phyloP scores from a whole-genome alignment of 805 yeast genomes.

The Ogataea kodamae region DNA sequence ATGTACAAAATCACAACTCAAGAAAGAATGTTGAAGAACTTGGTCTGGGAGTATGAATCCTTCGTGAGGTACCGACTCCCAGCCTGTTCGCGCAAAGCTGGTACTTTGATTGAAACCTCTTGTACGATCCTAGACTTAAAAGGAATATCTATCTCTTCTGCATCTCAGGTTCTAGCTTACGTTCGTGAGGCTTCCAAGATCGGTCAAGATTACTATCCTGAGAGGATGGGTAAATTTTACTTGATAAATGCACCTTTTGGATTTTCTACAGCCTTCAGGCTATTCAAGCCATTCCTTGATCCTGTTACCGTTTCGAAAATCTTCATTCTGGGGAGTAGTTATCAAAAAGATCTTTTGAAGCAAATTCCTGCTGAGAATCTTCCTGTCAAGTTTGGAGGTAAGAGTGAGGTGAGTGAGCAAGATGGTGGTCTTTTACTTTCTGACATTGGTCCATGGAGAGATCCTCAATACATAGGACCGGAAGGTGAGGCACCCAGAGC shows the following conservation, averaged over 20 bases:
- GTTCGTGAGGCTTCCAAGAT: slow-evolving; percentile 90
- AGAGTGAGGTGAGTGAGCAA: slow-evolving; percentile 57
- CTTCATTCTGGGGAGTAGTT: slow-evolving; percentile 76
- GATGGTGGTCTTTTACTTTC: slow-evolving; percentile 82
- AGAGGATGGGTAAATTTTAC: slow-evolving; percentile 98
- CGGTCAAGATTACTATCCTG: slow-evolving; percentile 97
- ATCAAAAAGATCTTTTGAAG: slow-evolving; percentile 76
- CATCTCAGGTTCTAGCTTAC: slow-evolving; percentile 79
- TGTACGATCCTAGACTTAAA: slow-evolving; percentile 95
- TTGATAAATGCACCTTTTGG: slow-evolving; percentile 97
- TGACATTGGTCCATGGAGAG: slow-evolving; percentile 98
- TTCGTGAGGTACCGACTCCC: slow-evolving; percentile 82
- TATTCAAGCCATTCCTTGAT: slow-evolving; percentile 91
- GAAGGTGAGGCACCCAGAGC: slow-evolving; percentile 89
- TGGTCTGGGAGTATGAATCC: slow-evolving; percentile 97
- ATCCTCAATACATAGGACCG: slow-evolving; percentile 80
- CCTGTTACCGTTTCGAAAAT: slow-evolving; percentile 97
- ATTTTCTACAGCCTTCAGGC: slow-evolving; percentile 86
- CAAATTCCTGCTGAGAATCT: slow-evolving; percentile 93
- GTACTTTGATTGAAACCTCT: slow-evolving; percentile 83
- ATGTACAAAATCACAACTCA: slow-evolving; percentile 92
- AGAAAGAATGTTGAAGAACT: slow-evolving; percentile 92
- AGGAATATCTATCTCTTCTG: slow-evolving; percentile 83
- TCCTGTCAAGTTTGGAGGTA: slow-evolving; percentile 89
- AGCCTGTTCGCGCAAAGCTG: slow-evolving; percentile 84